These are phyloP conservation scores for Rhodotorula sp. DNA, from an alignment of 1,284 basidiomycete species.

Conservation along the genomic window DNA sequence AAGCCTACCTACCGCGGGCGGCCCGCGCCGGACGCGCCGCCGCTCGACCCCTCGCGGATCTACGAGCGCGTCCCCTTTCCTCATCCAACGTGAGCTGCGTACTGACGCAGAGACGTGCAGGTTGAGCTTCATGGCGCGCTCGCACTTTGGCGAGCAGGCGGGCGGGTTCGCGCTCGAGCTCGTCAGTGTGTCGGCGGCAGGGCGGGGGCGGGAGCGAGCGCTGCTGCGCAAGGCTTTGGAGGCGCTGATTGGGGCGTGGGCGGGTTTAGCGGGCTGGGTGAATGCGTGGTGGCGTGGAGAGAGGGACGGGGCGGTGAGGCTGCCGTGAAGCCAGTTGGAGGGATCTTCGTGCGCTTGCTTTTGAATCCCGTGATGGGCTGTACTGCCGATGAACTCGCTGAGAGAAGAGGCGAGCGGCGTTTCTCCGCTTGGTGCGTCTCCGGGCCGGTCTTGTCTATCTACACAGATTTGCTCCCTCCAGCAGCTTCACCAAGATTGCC, in stretches of 20 bases:
- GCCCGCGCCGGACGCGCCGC: constrained; percentile 43
- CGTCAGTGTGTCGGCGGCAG: constrained; percentile 30
- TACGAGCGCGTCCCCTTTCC: constrained; percentile 40
- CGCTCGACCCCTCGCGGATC: constrained; percentile 47
- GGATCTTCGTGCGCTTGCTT: too few relatives aligned
- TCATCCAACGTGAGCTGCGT: not conserved
- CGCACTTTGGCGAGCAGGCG: constrained; percentile 52
- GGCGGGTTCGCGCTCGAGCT: constrained; percentile 51
- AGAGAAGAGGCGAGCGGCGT: too few relatives aligned
- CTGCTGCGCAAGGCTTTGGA: not conserved
- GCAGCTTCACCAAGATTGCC: not conserved
- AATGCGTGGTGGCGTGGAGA: not conserved
- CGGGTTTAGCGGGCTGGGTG: not conserved
- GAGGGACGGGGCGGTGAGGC: not conserved
- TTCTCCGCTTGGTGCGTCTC: too few relatives aligned
- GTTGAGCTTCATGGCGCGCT: constrained; percentile 53
- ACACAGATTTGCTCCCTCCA: too few relatives aligned
- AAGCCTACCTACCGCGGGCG: constrained; percentile 54
- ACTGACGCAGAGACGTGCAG: not conserved
- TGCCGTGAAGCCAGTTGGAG: not conserved
- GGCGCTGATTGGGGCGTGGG: not conserved
- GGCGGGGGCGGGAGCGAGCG: not conserved
- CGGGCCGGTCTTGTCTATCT: too few relatives aligned
- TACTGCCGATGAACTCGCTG: too few relatives aligned
- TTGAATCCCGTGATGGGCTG: too few relatives aligned